These are phyloP conservation scores for Punica granatum DNA, from an alignment of 345 rosid species.

Conservation along the genomic window DNA sequence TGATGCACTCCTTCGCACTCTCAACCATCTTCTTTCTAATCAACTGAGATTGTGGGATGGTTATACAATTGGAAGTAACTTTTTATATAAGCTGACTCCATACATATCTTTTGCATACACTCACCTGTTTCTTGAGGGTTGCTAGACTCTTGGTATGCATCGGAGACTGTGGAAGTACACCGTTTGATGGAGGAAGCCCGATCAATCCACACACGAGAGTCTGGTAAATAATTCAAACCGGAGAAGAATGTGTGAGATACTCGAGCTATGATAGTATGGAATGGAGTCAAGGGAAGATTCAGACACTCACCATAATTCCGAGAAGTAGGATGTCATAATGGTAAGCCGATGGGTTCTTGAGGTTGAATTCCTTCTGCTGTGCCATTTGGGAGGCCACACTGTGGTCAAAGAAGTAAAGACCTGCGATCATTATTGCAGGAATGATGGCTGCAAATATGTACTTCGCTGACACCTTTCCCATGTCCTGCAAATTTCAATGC, in stretches of 20 bases:
- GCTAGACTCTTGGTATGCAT: conserved; percentile 38
- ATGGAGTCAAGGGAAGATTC: background rate
- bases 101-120: background rate
- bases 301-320: conserved; percentile 11
- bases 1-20: conserved; percentile 27
- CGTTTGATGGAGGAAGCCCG: conserved; percentile 37
- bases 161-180: conserved; percentile 40
- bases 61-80: background rate
- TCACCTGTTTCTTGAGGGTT: conserved; percentile 29
- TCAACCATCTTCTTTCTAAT: conserved; percentile 26
- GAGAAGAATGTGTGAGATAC: background rate
- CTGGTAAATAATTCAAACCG: conserved; percentile 8
- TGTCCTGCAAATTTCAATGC: conserved; percentile 12
- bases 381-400: conserved; percentile 24
- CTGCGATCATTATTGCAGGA: conserved; percentile 21
- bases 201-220: conserved; percentile 33
- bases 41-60: conserved; percentile 14
- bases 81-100: background rate
- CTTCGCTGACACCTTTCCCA: conserved; percentile 15
- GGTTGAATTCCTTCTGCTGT: conserved; percentile 23
- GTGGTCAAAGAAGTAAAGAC: conserved; percentile 23
- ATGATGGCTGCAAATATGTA: conserved; percentile 15
- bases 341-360: conserved; percentile 23
- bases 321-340: conserved; percentile 17
- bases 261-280: background rate